A percentile compares a stretch with the other conserved stretches of the same genome.
Evolutionary conservation across 2,329 filamentous ascomycete species (phyloP).

Genomic region (Fusarium sp.): DNA sequence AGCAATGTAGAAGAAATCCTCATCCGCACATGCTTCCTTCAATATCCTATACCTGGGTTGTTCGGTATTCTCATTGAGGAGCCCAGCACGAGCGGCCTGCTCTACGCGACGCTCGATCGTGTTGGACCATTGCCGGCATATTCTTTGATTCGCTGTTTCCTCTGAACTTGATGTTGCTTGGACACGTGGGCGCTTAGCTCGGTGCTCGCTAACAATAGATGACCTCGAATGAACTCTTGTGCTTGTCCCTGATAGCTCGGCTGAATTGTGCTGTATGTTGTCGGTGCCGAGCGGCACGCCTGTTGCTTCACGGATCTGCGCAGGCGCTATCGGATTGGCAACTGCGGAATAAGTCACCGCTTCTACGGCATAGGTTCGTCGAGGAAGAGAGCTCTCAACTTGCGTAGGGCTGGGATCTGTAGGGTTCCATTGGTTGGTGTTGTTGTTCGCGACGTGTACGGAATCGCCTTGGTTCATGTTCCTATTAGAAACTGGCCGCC

Average conservation of each 20-base stretch:
- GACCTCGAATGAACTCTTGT: conserved; percentile 9
- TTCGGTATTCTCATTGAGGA: conserved; percentile 54
- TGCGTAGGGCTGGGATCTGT: conserved; percentile 8
- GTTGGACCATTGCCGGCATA: conserved; percentile 25
- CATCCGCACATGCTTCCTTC: conserved; percentile 63
- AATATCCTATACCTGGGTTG: conserved; percentile 66
- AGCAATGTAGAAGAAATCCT: conserved; percentile 73
- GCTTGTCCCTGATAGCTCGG: background rate
- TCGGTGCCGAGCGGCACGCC: background rate
- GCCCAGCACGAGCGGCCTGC: conserved; percentile 18
- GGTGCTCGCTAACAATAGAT: conserved; percentile 3
- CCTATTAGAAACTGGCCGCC: conserved; percentile 15
- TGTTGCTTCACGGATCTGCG: conserved; percentile 4
- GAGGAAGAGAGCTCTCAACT: conserved; percentile 4
- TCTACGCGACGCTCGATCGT: conserved; percentile 41
- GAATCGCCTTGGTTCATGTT: conserved; percentile 22
- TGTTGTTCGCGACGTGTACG: conserved; percentile 19
- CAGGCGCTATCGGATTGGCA: background rate
- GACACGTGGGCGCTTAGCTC: conserved; percentile 32
- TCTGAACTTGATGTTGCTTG: conserved; percentile 1
- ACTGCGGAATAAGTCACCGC: background rate
- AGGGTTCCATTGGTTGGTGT: conserved; percentile 2
- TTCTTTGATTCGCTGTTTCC: background rate
- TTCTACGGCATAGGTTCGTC: conserved; percentile 1
- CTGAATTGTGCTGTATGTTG: background rate